A percentile compares a stretch with the other conserved stretches of the same genome.
phyloP scores from a whole-genome alignment of 2,329 filamentous ascomycete genomes.

The Aspergillus novoparasiticus region DNA sequence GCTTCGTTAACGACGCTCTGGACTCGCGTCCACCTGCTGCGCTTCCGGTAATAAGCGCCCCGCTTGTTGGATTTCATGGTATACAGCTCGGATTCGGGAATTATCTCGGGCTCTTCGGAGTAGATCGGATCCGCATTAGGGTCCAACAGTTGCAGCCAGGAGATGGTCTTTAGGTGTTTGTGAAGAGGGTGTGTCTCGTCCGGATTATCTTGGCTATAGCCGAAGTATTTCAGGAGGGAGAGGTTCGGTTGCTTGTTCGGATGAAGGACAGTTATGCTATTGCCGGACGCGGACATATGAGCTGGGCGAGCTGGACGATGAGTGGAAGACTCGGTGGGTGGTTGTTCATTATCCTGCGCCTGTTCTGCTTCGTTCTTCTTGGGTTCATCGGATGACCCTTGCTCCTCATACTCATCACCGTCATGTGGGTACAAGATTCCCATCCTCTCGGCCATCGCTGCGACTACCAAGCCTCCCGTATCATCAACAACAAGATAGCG shows the following conservation, averaged over 20 bases:
- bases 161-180: conserved; percentile 78
- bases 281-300: conserved; percentile 52
- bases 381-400: conserved; percentile 17
- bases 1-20: conserved; percentile 74
- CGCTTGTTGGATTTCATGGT: conserved; percentile 80
- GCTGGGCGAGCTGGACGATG: conserved; percentile 21
- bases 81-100: conserved; percentile 63
- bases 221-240: conserved; percentile 83
- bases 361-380: conserved; percentile 17
- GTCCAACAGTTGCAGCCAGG: conserved; percentile 87
- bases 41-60: conserved; percentile 85
- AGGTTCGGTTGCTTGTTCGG: conserved; percentile 80
- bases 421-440: conserved; percentile 67
- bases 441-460: conserved; percentile 86
- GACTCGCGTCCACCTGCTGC: conserved; percentile 75
- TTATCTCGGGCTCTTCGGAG: conserved; percentile 61
- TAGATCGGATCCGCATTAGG: conserved; percentile 77
- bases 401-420: conserved; percentile 24
- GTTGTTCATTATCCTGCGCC: conserved; percentile 26
- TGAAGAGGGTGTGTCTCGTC: conserved; percentile 74
- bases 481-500: conserved; percentile 86
- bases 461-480: conserved; percentile 78
- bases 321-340: neutral
- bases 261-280: conserved; percentile 63
- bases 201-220: conserved; percentile 71